Evolutionary conservation across 2,329 filamentous ascomycete species (phyloP).

Genomic region (Beauveria caledonica): DNA sequence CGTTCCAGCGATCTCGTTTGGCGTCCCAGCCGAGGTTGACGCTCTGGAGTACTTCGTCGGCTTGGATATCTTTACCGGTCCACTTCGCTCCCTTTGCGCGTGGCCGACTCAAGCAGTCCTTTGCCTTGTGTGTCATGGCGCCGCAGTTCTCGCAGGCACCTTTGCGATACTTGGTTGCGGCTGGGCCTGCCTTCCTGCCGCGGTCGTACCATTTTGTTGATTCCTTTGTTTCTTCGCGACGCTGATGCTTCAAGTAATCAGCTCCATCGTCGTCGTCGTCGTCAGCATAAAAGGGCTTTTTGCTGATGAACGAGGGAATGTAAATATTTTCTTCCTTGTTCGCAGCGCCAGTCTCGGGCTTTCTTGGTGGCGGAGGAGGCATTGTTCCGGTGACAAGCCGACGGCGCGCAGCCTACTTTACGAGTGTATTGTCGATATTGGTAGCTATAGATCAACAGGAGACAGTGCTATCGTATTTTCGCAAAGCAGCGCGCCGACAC

Average conservation of each 20-base stretch:
- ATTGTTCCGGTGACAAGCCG: not conserved
- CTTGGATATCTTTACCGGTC: slow-evolving; percentile 88
- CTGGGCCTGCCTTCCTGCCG: slow-evolving; percentile 73
- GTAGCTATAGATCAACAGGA: not conserved
- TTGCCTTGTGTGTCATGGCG: slow-evolving; percentile 90
- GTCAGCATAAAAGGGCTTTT: slow-evolving; percentile 90
- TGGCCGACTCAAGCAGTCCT: slow-evolving; percentile 84
- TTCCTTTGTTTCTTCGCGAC: slow-evolving; percentile 52
- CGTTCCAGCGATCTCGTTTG: slow-evolving; percentile 96
- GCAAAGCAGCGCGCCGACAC: not conserved
- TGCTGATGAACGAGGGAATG: slow-evolving; percentile 96
- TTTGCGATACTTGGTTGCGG: slow-evolving; percentile 94
- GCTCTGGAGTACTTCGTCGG: slow-evolving; percentile 80
- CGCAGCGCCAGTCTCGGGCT: slow-evolving; percentile 28
- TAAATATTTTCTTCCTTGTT: slow-evolving; percentile 95
- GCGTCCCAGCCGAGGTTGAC: slow-evolving; percentile 91
- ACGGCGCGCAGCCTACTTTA: not conserved
- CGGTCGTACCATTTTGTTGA: slow-evolving; percentile 89
- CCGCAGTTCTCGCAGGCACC: slow-evolving; percentile 98
- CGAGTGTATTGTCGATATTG: not conserved
- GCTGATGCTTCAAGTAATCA: slow-evolving; percentile 96
- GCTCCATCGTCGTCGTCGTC: slow-evolving; percentile 66
- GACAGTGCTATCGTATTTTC: not conserved
- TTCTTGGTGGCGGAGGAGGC: slow-evolving; percentile 25
- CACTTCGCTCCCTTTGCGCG: slow-evolving; percentile 84